Conservation (phyloP, 495 filamentous ascomycete genomes). For the Neurospora sp. region DNA sequence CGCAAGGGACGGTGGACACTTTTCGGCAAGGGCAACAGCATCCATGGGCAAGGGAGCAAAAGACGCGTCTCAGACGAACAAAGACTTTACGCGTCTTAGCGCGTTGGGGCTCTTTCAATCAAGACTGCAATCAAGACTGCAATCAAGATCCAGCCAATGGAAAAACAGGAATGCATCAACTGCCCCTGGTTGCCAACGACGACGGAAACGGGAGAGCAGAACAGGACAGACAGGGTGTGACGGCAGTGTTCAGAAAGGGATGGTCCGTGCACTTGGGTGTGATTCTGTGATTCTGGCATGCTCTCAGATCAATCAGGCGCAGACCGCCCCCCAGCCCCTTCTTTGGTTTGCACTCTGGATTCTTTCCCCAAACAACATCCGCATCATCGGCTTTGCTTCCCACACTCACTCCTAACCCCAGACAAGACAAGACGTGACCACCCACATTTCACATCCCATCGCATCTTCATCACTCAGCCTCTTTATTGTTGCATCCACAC, state of each 20-base stretch:
- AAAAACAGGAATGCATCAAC: not conserved
- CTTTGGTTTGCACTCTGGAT: slow-evolving; percentile 1
- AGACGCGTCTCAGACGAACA: not conserved
- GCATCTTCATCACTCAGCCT: not conserved
- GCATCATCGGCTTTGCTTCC: slow-evolving; percentile 1
- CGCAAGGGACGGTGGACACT: not conserved
- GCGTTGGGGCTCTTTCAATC: not conserved
- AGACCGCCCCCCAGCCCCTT: slow-evolving; percentile 10
- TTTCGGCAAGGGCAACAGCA: not conserved
- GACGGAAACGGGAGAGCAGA: not conserved
- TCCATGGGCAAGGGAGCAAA: not conserved
- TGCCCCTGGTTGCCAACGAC: not conserved
- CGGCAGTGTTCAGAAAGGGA: not conserved
- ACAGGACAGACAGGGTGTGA: not conserved
- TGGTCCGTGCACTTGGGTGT: not conserved
- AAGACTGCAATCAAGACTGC: not conserved
- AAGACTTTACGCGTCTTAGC: not conserved
- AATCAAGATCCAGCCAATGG: not conserved
- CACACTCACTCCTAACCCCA: not conserved
- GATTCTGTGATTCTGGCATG: not conserved
- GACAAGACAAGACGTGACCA: not conserved
- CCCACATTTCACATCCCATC: slow-evolving; percentile 4
- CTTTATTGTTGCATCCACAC: not conserved
- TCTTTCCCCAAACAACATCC: slow-evolving; percentile 1
- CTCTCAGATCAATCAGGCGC: not conserved